phyloP scores from a whole-genome alignment of 495 filamentous ascomycete genomes.

The Aspergillus panamensis region DNA sequence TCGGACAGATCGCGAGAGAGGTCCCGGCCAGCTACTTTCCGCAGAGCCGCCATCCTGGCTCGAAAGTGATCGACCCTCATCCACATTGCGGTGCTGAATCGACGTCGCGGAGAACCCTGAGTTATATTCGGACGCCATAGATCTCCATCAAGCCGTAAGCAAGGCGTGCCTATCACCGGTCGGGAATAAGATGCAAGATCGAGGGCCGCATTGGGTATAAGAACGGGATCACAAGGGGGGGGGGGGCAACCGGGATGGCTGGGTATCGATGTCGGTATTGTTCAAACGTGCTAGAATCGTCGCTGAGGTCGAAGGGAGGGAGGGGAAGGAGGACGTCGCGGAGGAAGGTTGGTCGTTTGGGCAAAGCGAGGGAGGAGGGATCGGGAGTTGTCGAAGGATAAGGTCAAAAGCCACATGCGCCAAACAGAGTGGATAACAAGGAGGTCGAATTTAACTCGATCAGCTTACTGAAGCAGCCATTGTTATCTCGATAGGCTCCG shows the following conservation, averaged over 20 bases:
- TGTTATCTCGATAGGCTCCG: slow-evolving; percentile 1
- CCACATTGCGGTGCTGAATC: slow-evolving; percentile 61
- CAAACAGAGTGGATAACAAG: slow-evolving; percentile 2
- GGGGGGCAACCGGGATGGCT: not conserved
- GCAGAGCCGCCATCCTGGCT: slow-evolving; percentile 53
- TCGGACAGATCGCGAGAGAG: slow-evolving; percentile 35
- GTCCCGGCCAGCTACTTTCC: slow-evolving; percentile 48
- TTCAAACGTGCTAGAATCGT: slow-evolving; percentile 9
- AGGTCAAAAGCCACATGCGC: slow-evolving; percentile 10
- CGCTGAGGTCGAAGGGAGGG: slow-evolving; percentile 13
- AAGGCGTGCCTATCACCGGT: slow-evolving; percentile 40
- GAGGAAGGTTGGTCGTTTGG: not conserved
- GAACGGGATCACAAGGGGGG: not conserved
- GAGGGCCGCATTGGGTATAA: slow-evolving; percentile 37
- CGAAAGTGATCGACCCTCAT: slow-evolving; percentile 52
- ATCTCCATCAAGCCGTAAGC: slow-evolving; percentile 45
- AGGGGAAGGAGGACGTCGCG: slow-evolving; percentile 15
- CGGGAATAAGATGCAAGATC: slow-evolving; percentile 26
- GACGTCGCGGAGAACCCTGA: slow-evolving; percentile 60
- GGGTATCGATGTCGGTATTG: not conserved
- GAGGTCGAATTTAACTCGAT: not conserved
- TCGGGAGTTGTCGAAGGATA: not conserved
- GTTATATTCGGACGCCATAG: slow-evolving; percentile 50
- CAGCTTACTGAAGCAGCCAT: slow-evolving; percentile 9
- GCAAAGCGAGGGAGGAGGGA: not conserved